Conservation (phyloP, 805 yeast genomes). For the Starmera amethionina region DNA sequence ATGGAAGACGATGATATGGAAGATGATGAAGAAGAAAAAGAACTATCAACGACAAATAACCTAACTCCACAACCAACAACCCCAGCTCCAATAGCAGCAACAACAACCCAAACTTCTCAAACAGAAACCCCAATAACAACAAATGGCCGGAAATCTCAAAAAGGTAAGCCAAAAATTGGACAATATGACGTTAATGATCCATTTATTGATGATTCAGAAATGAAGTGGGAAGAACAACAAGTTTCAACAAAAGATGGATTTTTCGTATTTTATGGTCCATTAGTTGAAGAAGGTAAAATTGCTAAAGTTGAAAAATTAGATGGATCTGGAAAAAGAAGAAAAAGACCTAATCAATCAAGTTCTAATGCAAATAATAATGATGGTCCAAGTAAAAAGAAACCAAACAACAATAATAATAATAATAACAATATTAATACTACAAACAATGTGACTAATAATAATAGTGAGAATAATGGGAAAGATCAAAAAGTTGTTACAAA, state of each 20-base stretch:
- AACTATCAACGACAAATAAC: not conserved
- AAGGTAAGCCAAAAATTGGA: slow-evolving; percentile 68
- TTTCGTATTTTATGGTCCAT: slow-evolving; percentile 89
- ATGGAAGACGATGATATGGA: slow-evolving; percentile 37
- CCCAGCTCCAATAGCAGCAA: slow-evolving; percentile 8
- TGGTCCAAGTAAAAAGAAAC: not conserved
- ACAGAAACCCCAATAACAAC: slow-evolving; percentile 18
- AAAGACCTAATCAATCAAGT: slow-evolving; percentile 13
- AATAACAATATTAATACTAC: not conserved
- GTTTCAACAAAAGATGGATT: slow-evolving; percentile 92
- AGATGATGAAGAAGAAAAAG: slow-evolving; percentile 20
- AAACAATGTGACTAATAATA: not conserved
- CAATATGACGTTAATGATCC: slow-evolving; percentile 92
- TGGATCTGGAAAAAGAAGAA: slow-evolving; percentile 31
- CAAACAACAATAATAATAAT: not conserved
- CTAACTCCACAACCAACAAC: slow-evolving; percentile 1
- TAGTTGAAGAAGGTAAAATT: slow-evolving; percentile 50
- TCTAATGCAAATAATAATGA: slow-evolving; percentile 1
- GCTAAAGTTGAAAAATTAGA: slow-evolving; percentile 37
- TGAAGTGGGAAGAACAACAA: slow-evolving; percentile 87
- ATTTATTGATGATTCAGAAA: slow-evolving; percentile 90
- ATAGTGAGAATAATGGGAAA: too few relatives aligned
- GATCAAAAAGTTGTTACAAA: too few relatives aligned
- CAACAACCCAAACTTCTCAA: slow-evolving; percentile 7
- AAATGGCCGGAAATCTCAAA: slow-evolving; percentile 34